Conservation (phyloP, 345 rosid genomes). For the Mercurialis annua region DNA sequence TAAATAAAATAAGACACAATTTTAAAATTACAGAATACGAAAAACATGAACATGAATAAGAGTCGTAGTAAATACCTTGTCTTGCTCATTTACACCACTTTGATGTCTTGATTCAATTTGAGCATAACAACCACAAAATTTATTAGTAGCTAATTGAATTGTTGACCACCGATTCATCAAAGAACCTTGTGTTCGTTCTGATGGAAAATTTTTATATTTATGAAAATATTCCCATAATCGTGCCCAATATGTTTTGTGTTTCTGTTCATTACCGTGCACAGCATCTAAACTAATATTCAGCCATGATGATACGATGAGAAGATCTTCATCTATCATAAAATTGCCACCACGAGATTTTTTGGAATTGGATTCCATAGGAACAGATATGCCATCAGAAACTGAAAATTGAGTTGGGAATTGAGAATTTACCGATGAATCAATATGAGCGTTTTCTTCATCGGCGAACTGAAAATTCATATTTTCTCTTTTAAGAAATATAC, state of each 20-base stretch:
- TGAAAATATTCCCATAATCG: background rate
- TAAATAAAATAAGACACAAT: too few relatives aligned
- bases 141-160: background rate
- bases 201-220: too few relatives aligned
- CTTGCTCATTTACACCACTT: background rate
- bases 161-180: background rate
- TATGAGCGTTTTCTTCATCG: background rate
- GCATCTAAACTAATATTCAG: background rate
- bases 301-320: background rate
- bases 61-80: background rate
- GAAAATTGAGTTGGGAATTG: background rate
- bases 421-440: background rate
- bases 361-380: background rate
- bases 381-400: background rate
- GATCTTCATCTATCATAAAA: background rate
- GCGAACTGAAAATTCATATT: too few relatives aligned
- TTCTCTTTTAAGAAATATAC: too few relatives aligned
- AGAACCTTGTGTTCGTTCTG: background rate
- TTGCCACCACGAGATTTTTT: background rate
- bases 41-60: background rate
- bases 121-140: background rate
- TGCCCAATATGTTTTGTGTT: background rate
- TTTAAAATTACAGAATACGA: background rate
- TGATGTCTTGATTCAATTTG: background rate
- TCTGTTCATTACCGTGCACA: background rate